Percentiles rank a stretch among this genome's conserved stretches.
phyloP scores from a whole-genome alignment of 345 rosid species.

The Carallia brachiata region DNA sequence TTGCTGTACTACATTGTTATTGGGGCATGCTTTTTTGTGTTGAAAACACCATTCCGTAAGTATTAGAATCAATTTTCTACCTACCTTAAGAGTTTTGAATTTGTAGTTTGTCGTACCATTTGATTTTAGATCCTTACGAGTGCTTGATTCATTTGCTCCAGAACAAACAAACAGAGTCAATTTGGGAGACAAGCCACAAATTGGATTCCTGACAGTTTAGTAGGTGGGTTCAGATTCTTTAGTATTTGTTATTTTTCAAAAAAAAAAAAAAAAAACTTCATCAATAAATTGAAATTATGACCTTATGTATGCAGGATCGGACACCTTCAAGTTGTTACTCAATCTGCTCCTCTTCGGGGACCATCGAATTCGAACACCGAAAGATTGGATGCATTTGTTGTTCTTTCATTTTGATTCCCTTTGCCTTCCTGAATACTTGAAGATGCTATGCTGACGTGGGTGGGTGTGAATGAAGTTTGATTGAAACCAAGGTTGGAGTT shows the following conservation, averaged over 20 bases:
- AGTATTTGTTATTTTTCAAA: background rate
- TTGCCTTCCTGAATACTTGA: constrained; percentile 14
- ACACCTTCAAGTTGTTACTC: background rate
- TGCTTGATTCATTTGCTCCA: constrained; percentile 10
- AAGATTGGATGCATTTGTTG: constrained; percentile 24
- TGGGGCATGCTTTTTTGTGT: constrained; percentile 72
- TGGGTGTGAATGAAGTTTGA: constrained; percentile 30
- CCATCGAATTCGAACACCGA: background rate
- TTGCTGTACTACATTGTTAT: constrained; percentile 67
- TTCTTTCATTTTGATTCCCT: constrained; percentile 24
- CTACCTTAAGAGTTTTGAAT: background rate
- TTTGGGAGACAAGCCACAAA: constrained; percentile 20
- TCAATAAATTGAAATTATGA: background rate
- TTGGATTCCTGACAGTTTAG: constrained; percentile 23
- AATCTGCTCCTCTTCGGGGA: background rate
- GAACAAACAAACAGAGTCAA: constrained; percentile 24
- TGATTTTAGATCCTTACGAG: background rate
- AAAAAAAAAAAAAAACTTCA: too few relatives aligned
- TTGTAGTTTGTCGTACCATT: background rate
- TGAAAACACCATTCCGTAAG: constrained; percentile 51
- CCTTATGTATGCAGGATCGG: constrained; percentile 13
- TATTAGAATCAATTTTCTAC: background rate
- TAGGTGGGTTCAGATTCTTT: constrained; percentile 2
- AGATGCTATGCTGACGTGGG: constrained; percentile 15
- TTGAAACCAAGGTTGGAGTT: constrained; percentile 86